Base-by-base conservation (phyloP, 306 rosid genomes). In the Castanea crenata region DNA sequence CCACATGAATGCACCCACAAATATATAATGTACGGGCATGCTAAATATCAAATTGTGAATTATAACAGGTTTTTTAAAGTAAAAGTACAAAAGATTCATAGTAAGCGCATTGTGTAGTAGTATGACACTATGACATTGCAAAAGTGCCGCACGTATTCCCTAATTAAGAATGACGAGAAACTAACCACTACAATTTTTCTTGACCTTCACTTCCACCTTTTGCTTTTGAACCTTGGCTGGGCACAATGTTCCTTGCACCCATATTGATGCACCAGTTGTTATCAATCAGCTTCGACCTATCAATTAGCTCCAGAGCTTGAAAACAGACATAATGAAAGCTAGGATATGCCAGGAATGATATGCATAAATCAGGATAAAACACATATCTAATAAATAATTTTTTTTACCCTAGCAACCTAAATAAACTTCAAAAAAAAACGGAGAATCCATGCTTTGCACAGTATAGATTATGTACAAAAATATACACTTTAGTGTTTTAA, bases 161-260 rank as follows among this genome's bases (percentile, higher is more conserved):
- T 61, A 51, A 55, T 51, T 29, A 55, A 19, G 76, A 57, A 80
- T 38, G 74, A 80, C 27, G n/a, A 38, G 64, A 78, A 78, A 74
- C 93, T 83, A 75, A 94, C 98, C 98, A 92, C 64, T 20, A 92
- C 85, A 71, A 94, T 80, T 85, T 85, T 92, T 92, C 62, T 84
- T 82, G 80, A 92, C 89, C 86, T 94, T 94, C 91, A 94, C 78
- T 86, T 94, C 99, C 84, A 94, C 92, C 61, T 91, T 92, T 84
- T 92, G 99, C 72, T 92, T 92, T 92, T 69, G 99, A 84, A 46
- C 99, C 99, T 79, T 88, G 95, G 80, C 99, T 94, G 77, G 89
- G 72, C 73, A 88, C 92, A 92, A 79, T 61, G 87, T 78, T 61
- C 97, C 99, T 89, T 90, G 92, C 89, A 90, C 97, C 91, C 95